Evolutionary conservation across 331 rosid species (phyloP).

Genomic region (Cydonia oblonga): DNA sequence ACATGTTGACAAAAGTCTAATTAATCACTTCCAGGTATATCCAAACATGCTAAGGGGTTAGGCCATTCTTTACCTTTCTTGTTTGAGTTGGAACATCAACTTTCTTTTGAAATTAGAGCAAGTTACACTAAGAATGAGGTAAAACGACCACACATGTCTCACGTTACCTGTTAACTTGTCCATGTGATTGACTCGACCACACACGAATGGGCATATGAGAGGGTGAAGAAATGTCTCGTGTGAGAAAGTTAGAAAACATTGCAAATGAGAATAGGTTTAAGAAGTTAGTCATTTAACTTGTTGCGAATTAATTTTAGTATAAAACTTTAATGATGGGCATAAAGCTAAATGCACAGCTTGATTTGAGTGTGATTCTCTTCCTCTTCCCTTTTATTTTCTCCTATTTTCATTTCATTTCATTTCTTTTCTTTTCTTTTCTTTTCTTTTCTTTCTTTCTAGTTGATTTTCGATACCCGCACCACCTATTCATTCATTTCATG

Average conservation of each 20-base stretch:
- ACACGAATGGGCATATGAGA: not conserved
- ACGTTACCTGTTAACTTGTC: too few species aligned
- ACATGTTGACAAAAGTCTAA: not conserved
- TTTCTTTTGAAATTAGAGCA: too few species aligned
- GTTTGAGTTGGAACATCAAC: too few species aligned
- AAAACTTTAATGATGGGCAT: not conserved
- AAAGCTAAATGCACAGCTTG: not conserved
- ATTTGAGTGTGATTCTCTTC: too few species aligned
- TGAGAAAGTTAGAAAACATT: not conserved
- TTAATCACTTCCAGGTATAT: too few species aligned
- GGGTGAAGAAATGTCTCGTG: not conserved
- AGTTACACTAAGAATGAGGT: too few species aligned
- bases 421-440: too few species aligned
- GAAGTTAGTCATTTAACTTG: not conserved
- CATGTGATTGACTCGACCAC: too few species aligned
- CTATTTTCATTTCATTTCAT: too few species aligned
- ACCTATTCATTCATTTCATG: not conserved
- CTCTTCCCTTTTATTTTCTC: too few species aligned
- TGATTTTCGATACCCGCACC: not conserved
- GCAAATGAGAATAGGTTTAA: not conserved
- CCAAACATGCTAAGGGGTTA: not conserved
- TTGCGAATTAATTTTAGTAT: not conserved
- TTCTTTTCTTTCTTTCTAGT: not conserved
- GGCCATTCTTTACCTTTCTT: too few species aligned
- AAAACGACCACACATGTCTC: too few species aligned